Evolutionary conservation across 2,329 filamentous ascomycete species (phyloP).

Genomic region (Coniochaeta prunicola): DNA sequence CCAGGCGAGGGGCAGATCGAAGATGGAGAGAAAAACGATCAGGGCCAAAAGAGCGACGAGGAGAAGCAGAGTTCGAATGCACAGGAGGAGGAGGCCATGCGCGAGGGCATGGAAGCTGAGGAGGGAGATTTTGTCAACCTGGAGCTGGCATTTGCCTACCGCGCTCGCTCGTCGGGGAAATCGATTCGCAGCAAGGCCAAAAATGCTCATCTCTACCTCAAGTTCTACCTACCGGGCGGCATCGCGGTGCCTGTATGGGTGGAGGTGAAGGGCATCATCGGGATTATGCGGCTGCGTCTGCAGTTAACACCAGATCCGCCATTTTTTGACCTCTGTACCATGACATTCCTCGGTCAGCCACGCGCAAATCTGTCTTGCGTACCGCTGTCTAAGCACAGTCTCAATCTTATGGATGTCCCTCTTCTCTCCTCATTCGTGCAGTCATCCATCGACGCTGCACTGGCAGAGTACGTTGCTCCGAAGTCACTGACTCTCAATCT

Average conservation of each 20-base stretch:
- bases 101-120: not conserved
- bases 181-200: conserved; percentile 57
- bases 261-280: conserved; percentile 64
- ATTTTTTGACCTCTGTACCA: conserved; percentile 67
- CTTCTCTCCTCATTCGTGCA: conserved; percentile 71
- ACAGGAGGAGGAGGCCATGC: conserved; percentile 26
- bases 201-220: conserved; percentile 65
- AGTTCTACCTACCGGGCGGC: conserved; percentile 59
- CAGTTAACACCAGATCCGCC: conserved; percentile 71
- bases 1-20: conserved; percentile 23
- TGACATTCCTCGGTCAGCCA: conserved; percentile 69
- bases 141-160: conserved; percentile 68
- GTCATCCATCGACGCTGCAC: conserved; percentile 63
- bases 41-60: conserved; percentile 24
- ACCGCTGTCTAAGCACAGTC: conserved; percentile 59
- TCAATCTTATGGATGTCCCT: conserved; percentile 70
- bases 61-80: conserved; percentile 23
- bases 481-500: conserved; percentile 68
- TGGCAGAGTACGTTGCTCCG: conserved; percentile 69
- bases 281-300: conserved; percentile 59
- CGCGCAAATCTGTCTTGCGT: conserved; percentile 65
- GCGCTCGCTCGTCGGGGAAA: conserved; percentile 52
- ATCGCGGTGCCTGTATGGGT: conserved; percentile 62
- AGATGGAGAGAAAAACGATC: conserved; percentile 17
- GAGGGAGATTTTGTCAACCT: conserved; percentile 48